Percentiles rank a stretch among this genome's conserved stretches.
Conservation (phyloP, 2,329 filamentous ascomycete genomes). For the Claviceps quebecensis region DNA sequence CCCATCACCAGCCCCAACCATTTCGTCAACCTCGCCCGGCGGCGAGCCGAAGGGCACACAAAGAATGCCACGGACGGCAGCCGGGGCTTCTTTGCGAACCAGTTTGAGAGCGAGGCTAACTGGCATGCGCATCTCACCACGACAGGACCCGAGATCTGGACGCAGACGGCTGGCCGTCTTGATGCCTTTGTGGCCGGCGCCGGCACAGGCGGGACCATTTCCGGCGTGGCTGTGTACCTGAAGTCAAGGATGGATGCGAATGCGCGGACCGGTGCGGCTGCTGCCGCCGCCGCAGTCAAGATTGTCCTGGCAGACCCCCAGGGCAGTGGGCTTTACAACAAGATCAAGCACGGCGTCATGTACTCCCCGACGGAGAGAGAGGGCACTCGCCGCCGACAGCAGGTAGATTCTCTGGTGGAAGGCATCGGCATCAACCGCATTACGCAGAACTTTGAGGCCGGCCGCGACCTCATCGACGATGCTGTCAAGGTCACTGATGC, state of each 20-base stretch:
- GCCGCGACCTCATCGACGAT: slow-evolving; percentile 75
- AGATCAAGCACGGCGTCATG: slow-evolving; percentile 88
- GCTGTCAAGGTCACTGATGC: slow-evolving; percentile 77
- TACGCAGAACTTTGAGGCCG: slow-evolving; percentile 86
- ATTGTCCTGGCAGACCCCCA: slow-evolving; percentile 87
- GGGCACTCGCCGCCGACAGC: slow-evolving; percentile 74
- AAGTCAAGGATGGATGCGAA: slow-evolving; percentile 43
- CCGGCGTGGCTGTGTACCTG: slow-evolving; percentile 70
- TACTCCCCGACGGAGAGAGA: slow-evolving; percentile 81
- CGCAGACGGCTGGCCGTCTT: slow-evolving; percentile 58
- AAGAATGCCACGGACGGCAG: slow-evolving; percentile 41
- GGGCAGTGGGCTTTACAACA: slow-evolving; percentile 86
- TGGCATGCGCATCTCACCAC: slow-evolving; percentile 68
- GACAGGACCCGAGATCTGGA: slow-evolving; percentile 81
- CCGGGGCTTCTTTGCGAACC: slow-evolving; percentile 83
- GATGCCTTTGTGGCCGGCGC: slow-evolving; percentile 89
- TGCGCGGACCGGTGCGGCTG: no score
- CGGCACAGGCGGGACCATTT: slow-evolving; percentile 86
- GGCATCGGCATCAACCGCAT: slow-evolving; percentile 90
- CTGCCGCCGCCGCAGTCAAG: slow-evolving; percentile 41
- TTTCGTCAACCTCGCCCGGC: slow-evolving; percentile 83
- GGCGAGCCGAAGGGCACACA: slow-evolving; percentile 63
- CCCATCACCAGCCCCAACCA: slow-evolving; percentile 89
- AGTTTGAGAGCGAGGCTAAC: slow-evolving; percentile 88
- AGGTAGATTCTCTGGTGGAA: slow-evolving; percentile 93